Evolutionary conservation across 495 filamentous ascomycete genomes (phyloP), one percentile per base, ranked within the genome.

Genomic region (Penicillium subrubescens): DNA sequence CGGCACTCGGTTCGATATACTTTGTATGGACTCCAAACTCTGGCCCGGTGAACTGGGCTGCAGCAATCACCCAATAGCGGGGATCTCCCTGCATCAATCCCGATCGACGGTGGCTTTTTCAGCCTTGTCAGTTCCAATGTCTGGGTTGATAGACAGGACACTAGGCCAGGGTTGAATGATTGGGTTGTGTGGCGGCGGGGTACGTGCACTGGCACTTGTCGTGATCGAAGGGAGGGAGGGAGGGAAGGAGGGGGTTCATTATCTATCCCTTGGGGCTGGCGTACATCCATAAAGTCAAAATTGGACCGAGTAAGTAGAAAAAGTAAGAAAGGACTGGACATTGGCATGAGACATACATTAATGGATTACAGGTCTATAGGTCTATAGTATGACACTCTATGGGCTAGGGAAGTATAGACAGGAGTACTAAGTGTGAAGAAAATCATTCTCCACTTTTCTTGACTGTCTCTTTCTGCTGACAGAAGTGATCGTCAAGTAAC

Each of bases 101-200:
- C 39, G 67, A 69, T 69, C 67, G 67, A 69, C 64, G 14, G 64
- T 64, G 60, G 53, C 57, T 52, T 66, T 66, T 41, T 57, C 66
- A 68, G 60, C 62, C 61, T 51, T 67, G 63, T 66, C 35, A 43
- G 48, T 41, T 17, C 8, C 11, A 35, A 8, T 35, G 23, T 14
- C 31, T 37, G 43, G 43, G 44, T 8, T 3, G 59, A 41, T 37
- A 17, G 48, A 29, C 48, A 27, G 2, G 2, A 27, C 1, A 4
- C 25, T 27, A 27, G 4, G 25, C 25, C 4, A 27, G 25, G 5
- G 5, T 31, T 27, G 8, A 6, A 48, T 52, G 48, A 52, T 52
- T 52, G 48, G 48, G 43, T 43, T 33, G 8, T 2, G 35, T 37
- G 14, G 11, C 37, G 11, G 21, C 31, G 44, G 44, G 44, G 44